These are phyloP conservation scores for Agaricus blazei DNA, from an alignment of 768 basidiomycete genomes.

Conservation along the genomic window DNA sequence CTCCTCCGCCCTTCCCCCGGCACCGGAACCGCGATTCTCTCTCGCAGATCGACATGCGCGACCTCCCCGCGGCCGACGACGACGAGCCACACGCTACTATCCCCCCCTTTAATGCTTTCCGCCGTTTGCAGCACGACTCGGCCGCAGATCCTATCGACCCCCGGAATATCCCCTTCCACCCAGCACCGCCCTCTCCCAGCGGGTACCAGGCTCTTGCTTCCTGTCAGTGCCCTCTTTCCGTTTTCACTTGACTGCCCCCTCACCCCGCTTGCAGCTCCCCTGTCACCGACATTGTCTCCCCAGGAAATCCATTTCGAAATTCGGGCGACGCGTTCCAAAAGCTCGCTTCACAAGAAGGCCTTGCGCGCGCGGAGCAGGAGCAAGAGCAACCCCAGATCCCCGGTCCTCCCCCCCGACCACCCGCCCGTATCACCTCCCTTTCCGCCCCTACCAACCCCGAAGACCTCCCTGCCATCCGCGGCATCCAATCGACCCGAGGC, in stretches of 20 bases:
- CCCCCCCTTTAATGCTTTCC: constrained; percentile 4
- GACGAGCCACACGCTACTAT: constrained; percentile 3
- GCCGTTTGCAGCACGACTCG: constrained; percentile 9
- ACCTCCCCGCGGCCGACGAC: constrained; percentile 16
- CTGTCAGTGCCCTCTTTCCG: background rate
- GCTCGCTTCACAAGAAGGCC: background rate
- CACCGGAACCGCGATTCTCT: constrained; percentile 29
- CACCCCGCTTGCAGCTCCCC: background rate
- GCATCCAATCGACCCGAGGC: background rate
- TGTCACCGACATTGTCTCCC: background rate
- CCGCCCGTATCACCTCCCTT: background rate
- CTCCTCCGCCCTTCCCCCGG: constrained; percentile 8
- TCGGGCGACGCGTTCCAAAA: constrained; percentile 2
- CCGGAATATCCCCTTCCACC: background rate
- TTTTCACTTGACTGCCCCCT: too few relatives aligned
- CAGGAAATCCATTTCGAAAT: constrained; percentile 5
- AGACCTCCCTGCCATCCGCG: background rate
- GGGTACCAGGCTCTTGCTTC: background rate
- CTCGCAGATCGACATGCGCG: constrained; percentile 31
- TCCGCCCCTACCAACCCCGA: background rate
- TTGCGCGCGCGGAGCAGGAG: constrained; percentile 4
- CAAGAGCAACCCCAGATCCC: background rate
- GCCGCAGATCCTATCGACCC: constrained; percentile 29
- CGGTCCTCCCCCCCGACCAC: background rate
- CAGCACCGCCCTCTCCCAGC: too few relatives aligned